Evolutionary conservation across 306 rosid genomes (phyloP).

Genomic region (Sesbania bispinosa): DNA sequence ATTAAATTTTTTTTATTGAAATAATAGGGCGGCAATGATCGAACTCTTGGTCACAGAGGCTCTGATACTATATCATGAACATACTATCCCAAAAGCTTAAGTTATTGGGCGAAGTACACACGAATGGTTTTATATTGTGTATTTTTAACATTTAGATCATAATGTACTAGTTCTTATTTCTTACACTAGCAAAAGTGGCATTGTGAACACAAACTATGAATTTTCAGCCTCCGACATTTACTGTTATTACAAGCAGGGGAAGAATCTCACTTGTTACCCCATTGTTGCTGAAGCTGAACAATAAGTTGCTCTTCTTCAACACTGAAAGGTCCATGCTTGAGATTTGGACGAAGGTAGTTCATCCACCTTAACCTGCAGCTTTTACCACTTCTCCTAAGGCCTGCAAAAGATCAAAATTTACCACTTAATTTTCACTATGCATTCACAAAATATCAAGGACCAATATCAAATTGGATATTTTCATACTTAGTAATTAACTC

Average conservation of each 20-base stretch:
- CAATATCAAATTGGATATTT: neutral
- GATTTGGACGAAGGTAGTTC: conserved; percentile 70
- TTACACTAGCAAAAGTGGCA: too few species aligned
- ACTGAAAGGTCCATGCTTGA: conserved; percentile 52
- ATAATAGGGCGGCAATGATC: too few species aligned
- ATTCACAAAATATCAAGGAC: neutral
- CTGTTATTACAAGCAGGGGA: neutral
- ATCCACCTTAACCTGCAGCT: conserved; percentile 87
- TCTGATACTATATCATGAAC: too few species aligned
- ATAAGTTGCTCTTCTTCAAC: conserved; percentile 54
- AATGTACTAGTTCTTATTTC: too few species aligned
- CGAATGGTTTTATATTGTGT: too few species aligned
- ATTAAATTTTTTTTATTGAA: too few species aligned
- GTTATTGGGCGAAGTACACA: too few species aligned
- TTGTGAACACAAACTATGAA: too few species aligned
- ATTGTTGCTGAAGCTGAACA: conserved; percentile 58
- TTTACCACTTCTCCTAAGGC: conserved; percentile 74
- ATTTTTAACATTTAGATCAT: too few species aligned
- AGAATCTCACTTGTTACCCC: conserved; percentile 78
- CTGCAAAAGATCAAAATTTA: conserved; percentile 23
- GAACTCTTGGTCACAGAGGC: too few species aligned
- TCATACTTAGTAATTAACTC: neutral
- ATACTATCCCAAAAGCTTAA: too few species aligned
- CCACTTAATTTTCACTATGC: neutral
- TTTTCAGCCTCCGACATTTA: too few species aligned